A percentile compares a stretch with the other conserved stretches of the same genome.
Conservation (phyloP, 192 early-diverging fungal genomes). For the Spizellomyces sp. region DNA sequence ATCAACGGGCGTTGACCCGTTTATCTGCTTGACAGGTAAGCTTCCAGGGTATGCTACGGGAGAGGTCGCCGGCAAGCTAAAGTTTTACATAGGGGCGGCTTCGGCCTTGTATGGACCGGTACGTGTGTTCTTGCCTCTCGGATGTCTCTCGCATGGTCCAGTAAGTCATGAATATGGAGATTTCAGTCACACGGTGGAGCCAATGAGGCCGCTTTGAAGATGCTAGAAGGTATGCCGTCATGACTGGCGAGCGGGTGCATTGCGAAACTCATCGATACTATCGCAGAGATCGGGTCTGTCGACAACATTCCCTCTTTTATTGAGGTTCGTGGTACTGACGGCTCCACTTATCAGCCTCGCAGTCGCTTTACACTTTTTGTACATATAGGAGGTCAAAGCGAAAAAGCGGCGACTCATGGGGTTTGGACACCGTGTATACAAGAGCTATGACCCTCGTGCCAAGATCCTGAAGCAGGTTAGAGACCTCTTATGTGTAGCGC, state of each 20-base stretch:
- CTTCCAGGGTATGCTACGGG: background rate
- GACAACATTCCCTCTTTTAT: conserved; percentile 62
- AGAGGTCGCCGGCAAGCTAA: background rate
- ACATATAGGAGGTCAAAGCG: conserved; percentile 59
- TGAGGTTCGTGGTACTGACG: conserved; percentile 50
- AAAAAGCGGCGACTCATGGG: conserved; percentile 61
- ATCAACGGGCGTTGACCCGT: conserved; percentile 59
- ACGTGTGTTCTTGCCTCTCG: conserved; percentile 26
- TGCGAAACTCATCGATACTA: conserved; percentile 48
- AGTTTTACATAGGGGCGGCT: conserved; percentile 61
- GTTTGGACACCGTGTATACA: conserved; percentile 63
- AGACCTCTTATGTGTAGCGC: background rate
- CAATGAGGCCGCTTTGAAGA: conserved; percentile 47
- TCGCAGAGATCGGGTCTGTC: conserved; percentile 57
- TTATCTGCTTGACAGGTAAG: conserved; percentile 24
- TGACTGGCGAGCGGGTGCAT: conserved; percentile 52
- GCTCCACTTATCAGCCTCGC: conserved; percentile 31
- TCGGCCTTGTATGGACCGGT: conserved; percentile 69
- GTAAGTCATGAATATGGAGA: too few relatives aligned
- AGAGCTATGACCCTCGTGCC: conserved; percentile 67
- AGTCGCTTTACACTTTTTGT: too few relatives aligned
- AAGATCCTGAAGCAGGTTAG: conserved; percentile 55
- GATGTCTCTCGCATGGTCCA: too few relatives aligned
- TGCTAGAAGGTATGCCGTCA: conserved; percentile 15
- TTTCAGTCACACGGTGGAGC: conserved; percentile 59